Percentiles rank a stretch among this genome's conserved stretches.
These are phyloP conservation scores for Hypsizygus marmoreus DNA, from an alignment of 768 basidiomycete species.

Conservation along the genomic window DNA sequence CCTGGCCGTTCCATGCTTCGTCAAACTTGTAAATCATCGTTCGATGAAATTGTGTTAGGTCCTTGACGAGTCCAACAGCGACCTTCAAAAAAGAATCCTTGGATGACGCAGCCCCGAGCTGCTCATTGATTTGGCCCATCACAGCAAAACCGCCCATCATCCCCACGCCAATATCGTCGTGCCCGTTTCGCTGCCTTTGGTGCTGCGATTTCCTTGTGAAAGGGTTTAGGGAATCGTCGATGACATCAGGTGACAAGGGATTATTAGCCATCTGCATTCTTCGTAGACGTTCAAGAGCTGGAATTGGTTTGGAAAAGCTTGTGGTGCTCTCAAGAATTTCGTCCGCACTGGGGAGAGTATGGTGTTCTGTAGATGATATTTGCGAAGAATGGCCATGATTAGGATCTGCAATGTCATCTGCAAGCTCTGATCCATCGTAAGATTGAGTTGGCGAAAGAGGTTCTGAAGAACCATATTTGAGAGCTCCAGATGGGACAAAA, in stretches of 20 bases:
- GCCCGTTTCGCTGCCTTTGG: slow-evolving; percentile 15
- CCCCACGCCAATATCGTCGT: slow-evolving; percentile 36
- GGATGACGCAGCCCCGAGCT: slow-evolving; percentile 65
- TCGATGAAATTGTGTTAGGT: slow-evolving; percentile 80
- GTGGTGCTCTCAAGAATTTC: slow-evolving; percentile 76
- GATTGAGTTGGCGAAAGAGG: no score
- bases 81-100: slow-evolving; percentile 72
- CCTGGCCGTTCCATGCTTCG: slow-evolving; percentile 76
- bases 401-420: no score
- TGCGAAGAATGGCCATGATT: no score
- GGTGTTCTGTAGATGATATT: neutral
- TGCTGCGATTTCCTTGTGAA: slow-evolving; percentile 12
- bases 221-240: slow-evolving; percentile 4
- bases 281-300: slow-evolving; percentile 71
- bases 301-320: slow-evolving; percentile 63
- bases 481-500: slow-evolving; percentile 19
- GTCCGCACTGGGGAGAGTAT: slow-evolving; percentile 49
- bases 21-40: slow-evolving; percentile 85
- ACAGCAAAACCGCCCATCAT: slow-evolving; percentile 84
- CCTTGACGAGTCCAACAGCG: slow-evolving; percentile 69
- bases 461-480: no score
- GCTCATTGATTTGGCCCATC: slow-evolving; percentile 80
- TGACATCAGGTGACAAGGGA: neutral
- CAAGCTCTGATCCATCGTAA: no score
- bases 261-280: slow-evolving; percentile 36